A percentile compares a stretch with the other conserved stretches of the same genome.
phyloP scores from a whole-genome alignment of 768 basidiomycete species.

The Lentinula lateritia region DNA sequence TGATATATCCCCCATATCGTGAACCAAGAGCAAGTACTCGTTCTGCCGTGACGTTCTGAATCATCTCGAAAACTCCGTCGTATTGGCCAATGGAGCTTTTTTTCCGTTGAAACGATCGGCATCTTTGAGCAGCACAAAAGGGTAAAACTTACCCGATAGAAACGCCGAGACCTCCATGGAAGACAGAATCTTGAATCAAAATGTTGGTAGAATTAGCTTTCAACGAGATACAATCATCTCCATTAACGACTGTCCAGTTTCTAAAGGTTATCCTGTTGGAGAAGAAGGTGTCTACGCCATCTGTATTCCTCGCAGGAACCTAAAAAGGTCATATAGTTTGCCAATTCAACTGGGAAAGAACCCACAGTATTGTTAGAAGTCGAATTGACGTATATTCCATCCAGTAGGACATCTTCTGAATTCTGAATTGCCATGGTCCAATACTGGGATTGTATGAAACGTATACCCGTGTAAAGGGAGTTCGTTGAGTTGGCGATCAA shows the following conservation, averaged over 20 bases:
- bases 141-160: constrained; percentile 24
- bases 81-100: constrained; percentile 22
- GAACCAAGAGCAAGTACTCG: constrained; percentile 19
- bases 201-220: constrained; percentile 39
- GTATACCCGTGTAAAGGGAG: constrained; percentile 27
- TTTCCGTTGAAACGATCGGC: neutral
- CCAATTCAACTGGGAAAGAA: neutral
- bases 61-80: constrained; percentile 24
- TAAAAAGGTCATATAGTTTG: constrained; percentile 2
- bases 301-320: constrained; percentile 29
- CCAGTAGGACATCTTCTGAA: constrained; percentile 28
- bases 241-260: constrained; percentile 31
- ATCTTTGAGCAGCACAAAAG: neutral
- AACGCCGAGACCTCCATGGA: constrained; percentile 31
- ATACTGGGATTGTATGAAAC: constrained; percentile 35
- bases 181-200: constrained; percentile 29
- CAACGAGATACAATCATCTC: constrained; percentile 33
- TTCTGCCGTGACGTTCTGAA: constrained; percentile 28
- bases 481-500: constrained; percentile 29
- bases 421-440: constrained; percentile 33
- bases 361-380: constrained; percentile 26
- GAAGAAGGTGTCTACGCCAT: constrained; percentile 30
- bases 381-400: constrained; percentile 34
- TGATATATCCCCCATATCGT: constrained; percentile 24
- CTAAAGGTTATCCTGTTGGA: constrained; percentile 32